Evolutionary conservation across 164 flowering plant species (phyloP), one percentile per base, ranked within the genome.

Genomic region (Magnolia changhungtana): DNA sequence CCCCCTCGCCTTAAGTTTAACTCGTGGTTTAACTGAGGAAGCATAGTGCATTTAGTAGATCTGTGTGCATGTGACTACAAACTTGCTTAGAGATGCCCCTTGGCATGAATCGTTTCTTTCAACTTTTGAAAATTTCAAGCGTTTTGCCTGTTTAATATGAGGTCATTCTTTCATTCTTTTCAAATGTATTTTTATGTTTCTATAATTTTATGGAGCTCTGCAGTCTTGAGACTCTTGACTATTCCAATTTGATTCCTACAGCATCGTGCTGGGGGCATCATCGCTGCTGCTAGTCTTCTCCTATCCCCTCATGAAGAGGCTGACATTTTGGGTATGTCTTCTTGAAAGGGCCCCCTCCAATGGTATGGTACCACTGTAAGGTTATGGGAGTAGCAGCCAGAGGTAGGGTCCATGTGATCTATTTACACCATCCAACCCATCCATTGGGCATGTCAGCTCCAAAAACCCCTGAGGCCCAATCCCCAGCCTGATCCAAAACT

Each of bases 251-350:
- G 55, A 4, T 4, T 21, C 71, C 9, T 50, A 24, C 37, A 70
- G 71, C 31, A 29, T 13, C 50, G 78, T 96, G 59, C 79, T 96
- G 80, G 99, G 99, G 64, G 99, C 98, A 69, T 92, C 97, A 50
- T 96, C 98, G 3, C 79, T 96, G 88, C 82, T 96, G 76, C 89
- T 96, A n/a, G 99, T 96, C 79, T 94, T 94, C 82, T 86, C 99
- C 52, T 96, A 96, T 82, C 99, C 99, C 45, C 91, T 96, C 61
- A 94, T 96, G 98, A 96, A 96, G 92, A 91, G 97, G 89, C 58
- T 94, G 50, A 96, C 97, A 69, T 96, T 89, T 84, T 96, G 99
- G 99, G 99, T 94, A 92, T 73, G 67, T 45, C 61, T 50, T 50
- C 20, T 73, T 49, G 45, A 37, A 37, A 5, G 7, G 45, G 45